phyloP scores from a whole-genome alignment of 768 basidiomycete species.

The Pulveroboletus ravenelii region DNA sequence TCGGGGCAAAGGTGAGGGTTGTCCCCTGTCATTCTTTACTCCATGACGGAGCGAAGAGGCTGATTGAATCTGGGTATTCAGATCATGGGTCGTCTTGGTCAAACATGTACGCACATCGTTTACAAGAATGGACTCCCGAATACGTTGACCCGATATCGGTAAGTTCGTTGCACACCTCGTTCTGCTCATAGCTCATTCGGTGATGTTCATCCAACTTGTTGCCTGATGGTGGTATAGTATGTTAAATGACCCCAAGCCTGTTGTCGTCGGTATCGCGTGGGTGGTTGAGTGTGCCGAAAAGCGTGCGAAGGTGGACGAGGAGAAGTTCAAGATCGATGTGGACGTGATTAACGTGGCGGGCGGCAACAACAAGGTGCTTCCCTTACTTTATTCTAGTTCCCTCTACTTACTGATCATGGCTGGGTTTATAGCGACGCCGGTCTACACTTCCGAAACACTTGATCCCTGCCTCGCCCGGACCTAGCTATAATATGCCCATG shows the following conservation, averaged over 20 bases:
- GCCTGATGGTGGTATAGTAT: conserved; percentile 34
- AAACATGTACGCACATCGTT: conserved; percentile 78
- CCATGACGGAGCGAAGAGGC: not conserved
- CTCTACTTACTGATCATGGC: not conserved
- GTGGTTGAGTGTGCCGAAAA: conserved; percentile 83
- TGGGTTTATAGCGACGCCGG: conserved; percentile 54
- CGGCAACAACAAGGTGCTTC: conserved; percentile 55
- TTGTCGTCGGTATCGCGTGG: conserved; percentile 83
- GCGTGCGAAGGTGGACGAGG: conserved; percentile 57
- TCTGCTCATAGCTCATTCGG: not conserved
- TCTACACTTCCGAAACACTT: conserved; percentile 68
- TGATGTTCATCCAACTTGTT: not conserved
- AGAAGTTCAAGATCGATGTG: conserved; percentile 60
- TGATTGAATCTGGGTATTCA: conserved; percentile 22
- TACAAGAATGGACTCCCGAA: conserved; percentile 78
- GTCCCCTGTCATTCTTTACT: not conserved
- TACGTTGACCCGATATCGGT: conserved; percentile 72
- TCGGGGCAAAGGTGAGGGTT: conserved; percentile 72
- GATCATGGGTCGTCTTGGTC: conserved; percentile 62
- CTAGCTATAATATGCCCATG: conserved; percentile 3
- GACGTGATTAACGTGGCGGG: conserved; percentile 54
- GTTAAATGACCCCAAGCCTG: conserved; percentile 63
- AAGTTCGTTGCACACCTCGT: conserved; percentile 13
- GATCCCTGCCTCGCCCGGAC: conserved; percentile 28
- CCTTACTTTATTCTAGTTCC: not conserved